Evolutionary conservation across 2,329 filamentous ascomycete genomes (phyloP).

Genomic region (Aspergillus costaricaensis): DNA sequence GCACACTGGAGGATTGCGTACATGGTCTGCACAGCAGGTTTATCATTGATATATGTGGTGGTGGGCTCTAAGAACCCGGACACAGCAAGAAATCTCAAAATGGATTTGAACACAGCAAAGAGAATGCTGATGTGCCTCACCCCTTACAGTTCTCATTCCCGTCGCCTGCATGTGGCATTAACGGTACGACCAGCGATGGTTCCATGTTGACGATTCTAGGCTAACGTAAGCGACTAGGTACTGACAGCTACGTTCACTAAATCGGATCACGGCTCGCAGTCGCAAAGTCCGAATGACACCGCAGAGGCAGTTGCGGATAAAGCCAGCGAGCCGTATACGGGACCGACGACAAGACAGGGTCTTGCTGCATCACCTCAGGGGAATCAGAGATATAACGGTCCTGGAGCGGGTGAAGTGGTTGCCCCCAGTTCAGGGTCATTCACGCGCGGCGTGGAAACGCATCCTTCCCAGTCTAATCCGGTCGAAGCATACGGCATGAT

Average conservation of each 20-base stretch:
- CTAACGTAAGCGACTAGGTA: constrained; percentile 1
- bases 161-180: constrained; percentile 6
- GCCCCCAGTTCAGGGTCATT: neutral
- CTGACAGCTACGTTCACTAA: constrained; percentile 5
- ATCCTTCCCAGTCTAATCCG: neutral
- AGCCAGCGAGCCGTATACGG: neutral
- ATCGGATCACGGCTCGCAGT: neutral
- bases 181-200: neutral
- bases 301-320: neutral
- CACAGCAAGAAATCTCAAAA: neutral
- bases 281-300: neutral
- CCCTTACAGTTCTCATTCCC: constrained; percentile 6
- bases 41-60: constrained; percentile 12
- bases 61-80: constrained; percentile 3
- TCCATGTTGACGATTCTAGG: too few species aligned
- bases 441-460: neutral
- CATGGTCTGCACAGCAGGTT: constrained; percentile 6
- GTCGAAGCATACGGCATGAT: neutral
- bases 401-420: neutral
- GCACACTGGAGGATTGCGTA: constrained; percentile 11
- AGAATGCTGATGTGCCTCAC: neutral
- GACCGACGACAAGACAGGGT: neutral
- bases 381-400: too few species aligned
- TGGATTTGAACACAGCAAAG: constrained; percentile 6
- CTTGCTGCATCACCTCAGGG: neutral